A percentile compares a stretch with the other conserved stretches of the same genome.
phyloP scores from a whole-genome alignment of 495 filamentous ascomycete species.

The Penicillium macrosclerotiorum region DNA sequence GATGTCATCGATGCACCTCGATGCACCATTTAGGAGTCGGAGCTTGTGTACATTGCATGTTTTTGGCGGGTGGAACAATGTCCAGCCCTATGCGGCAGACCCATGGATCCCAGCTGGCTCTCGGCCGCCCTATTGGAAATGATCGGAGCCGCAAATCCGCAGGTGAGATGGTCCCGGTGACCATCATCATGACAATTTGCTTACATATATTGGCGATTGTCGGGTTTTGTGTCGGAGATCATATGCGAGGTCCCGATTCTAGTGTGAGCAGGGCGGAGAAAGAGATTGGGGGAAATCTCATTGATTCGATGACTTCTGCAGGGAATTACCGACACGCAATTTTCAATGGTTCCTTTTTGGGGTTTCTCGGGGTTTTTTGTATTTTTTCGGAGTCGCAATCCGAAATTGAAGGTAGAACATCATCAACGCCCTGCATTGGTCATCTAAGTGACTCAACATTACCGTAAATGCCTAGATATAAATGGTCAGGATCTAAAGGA shows the following conservation, averaged over 20 bases:
- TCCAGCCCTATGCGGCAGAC: constrained; percentile 5
- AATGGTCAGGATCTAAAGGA: no score
- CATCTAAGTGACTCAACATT: no score
- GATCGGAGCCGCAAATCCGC: constrained; percentile 6
- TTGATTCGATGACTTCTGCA: no score
- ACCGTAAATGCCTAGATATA: no score
- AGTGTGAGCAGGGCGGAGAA: not conserved
- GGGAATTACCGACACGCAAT: no score
- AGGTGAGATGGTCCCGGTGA: not conserved
- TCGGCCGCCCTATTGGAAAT: constrained; percentile 21
- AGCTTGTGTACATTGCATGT: constrained; percentile 3
- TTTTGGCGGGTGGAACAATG: not conserved
- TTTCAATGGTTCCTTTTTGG: no score
- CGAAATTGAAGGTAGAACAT: no score
- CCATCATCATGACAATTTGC: constrained; percentile 23
- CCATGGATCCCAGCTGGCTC: constrained; percentile 5
- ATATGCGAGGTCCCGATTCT: constrained; percentile 16
- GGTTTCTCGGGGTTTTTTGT: not conserved
- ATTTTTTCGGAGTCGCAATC: not conserved
- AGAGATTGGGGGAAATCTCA: not conserved
- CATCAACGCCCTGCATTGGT: no score
- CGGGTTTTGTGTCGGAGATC: constrained; percentile 15
- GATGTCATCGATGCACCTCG: constrained; percentile 26
- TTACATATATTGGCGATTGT: constrained; percentile 13
- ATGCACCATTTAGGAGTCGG: constrained; percentile 5